A percentile compares a stretch with the other conserved stretches of the same genome.
phyloP scores from a whole-genome alignment of 345 rosid genomes.

The Aethionema arabicum region DNA sequence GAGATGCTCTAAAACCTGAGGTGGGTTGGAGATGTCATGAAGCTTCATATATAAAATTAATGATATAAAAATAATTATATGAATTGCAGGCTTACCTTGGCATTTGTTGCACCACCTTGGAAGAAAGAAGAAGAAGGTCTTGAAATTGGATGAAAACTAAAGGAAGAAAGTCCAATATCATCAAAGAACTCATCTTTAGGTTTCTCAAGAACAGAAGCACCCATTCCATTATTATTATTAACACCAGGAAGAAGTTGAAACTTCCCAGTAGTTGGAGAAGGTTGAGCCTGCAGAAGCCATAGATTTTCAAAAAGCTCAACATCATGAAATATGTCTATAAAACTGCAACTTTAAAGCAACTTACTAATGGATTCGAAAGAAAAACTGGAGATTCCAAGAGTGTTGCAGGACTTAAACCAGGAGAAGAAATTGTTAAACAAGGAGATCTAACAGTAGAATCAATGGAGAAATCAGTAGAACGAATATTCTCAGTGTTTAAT shows the following conservation, averaged over 20 bases:
- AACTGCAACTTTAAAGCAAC: slow-evolving; percentile 10
- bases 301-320: not conserved
- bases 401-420: slow-evolving; percentile 88
- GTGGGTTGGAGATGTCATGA: not conserved
- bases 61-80: not conserved
- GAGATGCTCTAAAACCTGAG: no score
- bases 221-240: slow-evolving; percentile 34
- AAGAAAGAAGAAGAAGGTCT: slow-evolving; percentile 53
- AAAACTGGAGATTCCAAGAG: slow-evolving; percentile 89
- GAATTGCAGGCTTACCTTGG: slow-evolving; percentile 43
- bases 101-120: slow-evolving; percentile 39
- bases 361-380: slow-evolving; percentile 73
- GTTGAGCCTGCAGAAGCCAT: slow-evolving; percentile 64
- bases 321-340: not conserved
- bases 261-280: slow-evolving; percentile 90
- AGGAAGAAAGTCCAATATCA: slow-evolving; percentile 58
- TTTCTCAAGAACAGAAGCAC: slow-evolving; percentile 46
- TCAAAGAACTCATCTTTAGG: slow-evolving; percentile 61
- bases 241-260: slow-evolving; percentile 59
- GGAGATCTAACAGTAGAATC: slow-evolving; percentile 57
- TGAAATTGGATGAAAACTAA: slow-evolving; percentile 69
- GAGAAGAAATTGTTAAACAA: slow-evolving; percentile 73
- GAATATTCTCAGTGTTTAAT: slow-evolving; percentile 68
- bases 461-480: slow-evolving; percentile 51
- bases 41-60: no score